Evolutionary conservation across 2,329 filamentous ascomycete genomes (phyloP).

Genomic region (Penicillium sp.): DNA sequence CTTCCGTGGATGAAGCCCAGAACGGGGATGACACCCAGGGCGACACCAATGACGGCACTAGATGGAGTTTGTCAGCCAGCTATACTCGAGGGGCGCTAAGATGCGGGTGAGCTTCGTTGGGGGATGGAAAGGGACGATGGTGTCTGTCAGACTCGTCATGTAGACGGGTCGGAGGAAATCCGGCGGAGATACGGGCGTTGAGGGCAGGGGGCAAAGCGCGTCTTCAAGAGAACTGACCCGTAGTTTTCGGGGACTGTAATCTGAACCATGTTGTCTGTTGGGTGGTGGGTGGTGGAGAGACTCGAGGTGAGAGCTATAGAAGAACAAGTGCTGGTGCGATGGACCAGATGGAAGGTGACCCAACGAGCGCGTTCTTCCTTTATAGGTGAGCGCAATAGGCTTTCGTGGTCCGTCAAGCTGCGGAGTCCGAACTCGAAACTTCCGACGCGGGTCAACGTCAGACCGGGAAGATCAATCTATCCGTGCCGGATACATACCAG

Average conservation of each 20-base stretch:
- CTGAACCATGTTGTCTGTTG: conserved; percentile 29
- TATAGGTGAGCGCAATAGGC: conserved; percentile 4
- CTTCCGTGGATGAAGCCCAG: conserved; percentile 48
- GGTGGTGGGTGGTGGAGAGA: too few species aligned
- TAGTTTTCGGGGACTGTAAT: conserved; percentile 45
- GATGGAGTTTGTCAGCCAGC: conserved; percentile 1
- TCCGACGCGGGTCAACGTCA: not conserved
- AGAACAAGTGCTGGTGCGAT: not conserved
- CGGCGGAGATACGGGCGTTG: too few species aligned
- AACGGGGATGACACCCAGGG: conserved; percentile 50
- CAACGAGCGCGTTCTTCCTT: not conserved
- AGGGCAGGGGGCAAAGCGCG: too few species aligned
- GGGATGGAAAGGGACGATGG: not conserved
- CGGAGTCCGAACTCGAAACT: too few species aligned
- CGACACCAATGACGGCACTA: conserved; percentile 52
- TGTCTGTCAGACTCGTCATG: not conserved
- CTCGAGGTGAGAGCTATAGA: not conserved
- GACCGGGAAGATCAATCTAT: conserved; percentile 9
- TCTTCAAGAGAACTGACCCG: conserved; percentile 30
- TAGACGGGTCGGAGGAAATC: too few species aligned
- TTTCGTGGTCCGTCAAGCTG: too few species aligned
- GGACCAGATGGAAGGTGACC: not conserved
- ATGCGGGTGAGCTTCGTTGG: not conserved
- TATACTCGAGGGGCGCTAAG: not conserved
- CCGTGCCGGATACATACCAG: conserved; percentile 2